Conservation (phyloP, 1,284 basidiomycete species). For the Pisolithus thermaeus region DNA sequence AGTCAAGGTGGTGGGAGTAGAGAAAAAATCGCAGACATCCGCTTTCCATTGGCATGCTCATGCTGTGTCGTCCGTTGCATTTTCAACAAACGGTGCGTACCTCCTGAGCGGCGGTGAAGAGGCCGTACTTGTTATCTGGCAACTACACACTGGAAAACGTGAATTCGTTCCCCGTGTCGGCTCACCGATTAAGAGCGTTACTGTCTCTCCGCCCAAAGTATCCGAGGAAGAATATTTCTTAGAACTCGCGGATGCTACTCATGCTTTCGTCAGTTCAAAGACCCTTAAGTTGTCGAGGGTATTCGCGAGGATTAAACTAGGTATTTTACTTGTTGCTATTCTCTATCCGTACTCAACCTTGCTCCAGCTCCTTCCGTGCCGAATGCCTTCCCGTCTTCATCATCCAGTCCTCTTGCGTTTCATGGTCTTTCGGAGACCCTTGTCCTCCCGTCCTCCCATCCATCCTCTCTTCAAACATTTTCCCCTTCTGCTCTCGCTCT, state of each 20-base stretch:
- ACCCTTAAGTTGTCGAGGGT: constrained; percentile 70
- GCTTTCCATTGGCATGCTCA: constrained; percentile 97
- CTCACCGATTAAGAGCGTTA: constrained; percentile 75
- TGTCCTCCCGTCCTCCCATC: constrained; percentile 89
- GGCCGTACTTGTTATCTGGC: constrained; percentile 94
- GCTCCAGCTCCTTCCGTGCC: constrained; percentile 42
- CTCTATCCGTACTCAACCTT: constrained; percentile 5
- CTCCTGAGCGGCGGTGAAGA: constrained; percentile 95
- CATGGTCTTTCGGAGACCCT: constrained; percentile 71
- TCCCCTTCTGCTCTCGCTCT: constrained; percentile 70
- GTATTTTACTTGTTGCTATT: constrained; percentile 34
- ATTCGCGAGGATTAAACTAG: constrained; percentile 76
- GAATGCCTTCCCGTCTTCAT: constrained; percentile 34
- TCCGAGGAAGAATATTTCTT: constrained; percentile 86
- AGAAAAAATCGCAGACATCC: constrained; percentile 78
- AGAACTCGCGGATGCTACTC: constrained; percentile 78
- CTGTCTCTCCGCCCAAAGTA: constrained; percentile 40
- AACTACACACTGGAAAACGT: constrained; percentile 77
- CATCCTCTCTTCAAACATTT: constrained; percentile 91
- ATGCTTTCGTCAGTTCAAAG: constrained; percentile 72
- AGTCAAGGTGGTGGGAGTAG: constrained; percentile 49
- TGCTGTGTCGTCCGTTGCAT: constrained; percentile 84
- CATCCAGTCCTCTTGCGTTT: constrained; percentile 58
- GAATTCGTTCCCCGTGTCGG: constrained; percentile 94
- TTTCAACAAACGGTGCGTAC: constrained; percentile 89